These are phyloP conservation scores for Scheffersomyces spartinae DNA, from an alignment of 805 yeast species.

Conservation along the genomic window DNA sequence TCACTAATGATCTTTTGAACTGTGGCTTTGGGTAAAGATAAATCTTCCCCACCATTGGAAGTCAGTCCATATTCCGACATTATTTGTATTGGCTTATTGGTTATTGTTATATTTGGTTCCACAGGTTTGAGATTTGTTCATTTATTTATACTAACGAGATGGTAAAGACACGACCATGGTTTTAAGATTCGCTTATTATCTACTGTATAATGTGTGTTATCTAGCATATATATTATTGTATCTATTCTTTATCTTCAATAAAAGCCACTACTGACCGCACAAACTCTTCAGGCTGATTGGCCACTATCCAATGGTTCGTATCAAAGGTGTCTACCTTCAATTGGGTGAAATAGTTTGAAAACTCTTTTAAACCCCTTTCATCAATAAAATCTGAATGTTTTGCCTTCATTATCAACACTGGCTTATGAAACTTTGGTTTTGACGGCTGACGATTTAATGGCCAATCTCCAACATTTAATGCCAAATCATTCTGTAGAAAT, in stretches of 20 bases:
- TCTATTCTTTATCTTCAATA: too few species aligned
- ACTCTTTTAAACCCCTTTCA: conserved; percentile 13
- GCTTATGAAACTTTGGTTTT: conserved; percentile 12
- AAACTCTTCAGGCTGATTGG: conserved; percentile 25
- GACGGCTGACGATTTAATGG: conserved; percentile 14
- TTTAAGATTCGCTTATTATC: too few species aligned
- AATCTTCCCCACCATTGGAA: conserved; percentile 22
- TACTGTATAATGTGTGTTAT: too few species aligned
- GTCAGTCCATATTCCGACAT: conserved; percentile 31
- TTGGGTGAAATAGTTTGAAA: conserved; percentile 15
- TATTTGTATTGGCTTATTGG: too few species aligned
- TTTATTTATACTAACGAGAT: too few species aligned
- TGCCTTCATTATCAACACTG: conserved; percentile 35
- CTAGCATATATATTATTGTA: too few species aligned
- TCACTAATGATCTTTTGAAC: conserved; percentile 92
- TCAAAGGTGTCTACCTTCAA: conserved; percentile 10
- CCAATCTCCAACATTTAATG: conserved; percentile 19
- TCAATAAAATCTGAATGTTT: conserved; percentile 28
- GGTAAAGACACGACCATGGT: too few species aligned
- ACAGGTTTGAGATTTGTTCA: too few species aligned
- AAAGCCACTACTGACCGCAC: too few species aligned
- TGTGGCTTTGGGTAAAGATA: conserved; percentile 57
- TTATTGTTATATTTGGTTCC: too few species aligned
- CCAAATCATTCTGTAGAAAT: conserved; percentile 10
- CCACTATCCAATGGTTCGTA: conserved; percentile 28